Base-by-base conservation (phyloP, 306 rosid species). In the Pterocarpus santalinus region DNA sequence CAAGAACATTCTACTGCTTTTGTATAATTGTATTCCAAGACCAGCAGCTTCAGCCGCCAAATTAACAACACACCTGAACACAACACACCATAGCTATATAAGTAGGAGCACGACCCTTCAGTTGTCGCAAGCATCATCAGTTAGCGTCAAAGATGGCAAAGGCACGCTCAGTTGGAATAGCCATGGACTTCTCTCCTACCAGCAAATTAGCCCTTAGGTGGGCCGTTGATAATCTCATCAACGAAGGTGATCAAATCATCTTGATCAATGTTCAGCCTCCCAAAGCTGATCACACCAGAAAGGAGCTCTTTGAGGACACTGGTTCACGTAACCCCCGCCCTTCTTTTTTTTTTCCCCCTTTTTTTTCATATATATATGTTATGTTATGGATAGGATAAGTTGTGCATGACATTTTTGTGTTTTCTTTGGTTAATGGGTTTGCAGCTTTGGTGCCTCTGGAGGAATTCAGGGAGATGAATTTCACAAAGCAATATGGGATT, bases 381-480 rank as follows among this genome's bases (percentile, higher is more conserved):
- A 8, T 12, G 12, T 4, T 8, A 13, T 53, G 41, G 1, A 38
- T 39, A 30, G 36, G 53, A 65, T 64, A 16, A 76, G 58, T n/a
- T 41, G n/a, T 36, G 12, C 15, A 4, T 47, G 67, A 64, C 7
- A 8, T 12, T 52, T 44, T 66, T 58, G 38, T 65, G 61, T 65
- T n/a, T 63, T 39, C 16, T 14, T 75, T 80, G 46, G 41, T 44
- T 58, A 1, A 57, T 65, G 38, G 34, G 5, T 44, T 33, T 10
- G 74, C 85, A 92, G 94, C 97, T 78, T 87, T 94, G 90, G 88
- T 94, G 83, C 97, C 97, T 63, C 65, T 91, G 30, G 98, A 89
- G 82, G 97, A 94, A 83, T 79, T 94, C 66, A 85, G 74, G 49
- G 96, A 88, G 87, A 81, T 78, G 8, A 84, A 94, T 35, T 88